Conservation (phyloP, 1,284 basidiomycete species). For the Cryptococcus hybrid region DNA sequence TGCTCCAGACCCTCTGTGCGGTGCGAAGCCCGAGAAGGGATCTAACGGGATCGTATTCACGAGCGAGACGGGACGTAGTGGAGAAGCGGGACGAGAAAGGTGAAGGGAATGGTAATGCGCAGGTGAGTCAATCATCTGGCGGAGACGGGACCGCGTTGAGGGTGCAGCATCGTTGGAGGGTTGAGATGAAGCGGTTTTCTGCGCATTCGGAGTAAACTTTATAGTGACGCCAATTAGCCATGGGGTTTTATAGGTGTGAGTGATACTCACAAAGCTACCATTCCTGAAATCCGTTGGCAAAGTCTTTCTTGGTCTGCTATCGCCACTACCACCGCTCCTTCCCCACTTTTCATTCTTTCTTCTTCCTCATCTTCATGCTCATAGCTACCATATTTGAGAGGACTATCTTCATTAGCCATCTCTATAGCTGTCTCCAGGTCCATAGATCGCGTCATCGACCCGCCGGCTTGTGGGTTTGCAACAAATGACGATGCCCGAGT, state of each 20-base stretch:
- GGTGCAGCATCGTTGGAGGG: conserved; percentile 3
- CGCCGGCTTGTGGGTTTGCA: background rate
- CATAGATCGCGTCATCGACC: background rate
- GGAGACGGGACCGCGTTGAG: conserved; percentile 14
- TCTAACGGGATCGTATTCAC: conserved; percentile 7
- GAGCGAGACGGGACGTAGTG: conserved; percentile 4
- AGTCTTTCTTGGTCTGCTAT: conserved; percentile 25
- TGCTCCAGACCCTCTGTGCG: conserved; percentile 13
- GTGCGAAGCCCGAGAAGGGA: conserved; percentile 2
- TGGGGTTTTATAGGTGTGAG: background rate
- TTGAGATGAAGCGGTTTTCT: background rate
- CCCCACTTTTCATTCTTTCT: conserved; percentile 20
- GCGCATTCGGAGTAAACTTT: conserved; percentile 31
- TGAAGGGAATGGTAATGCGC: conserved; percentile 6
- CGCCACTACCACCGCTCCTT: conserved; percentile 25
- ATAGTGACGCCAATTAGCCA: background rate
- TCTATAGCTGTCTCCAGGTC: background rate
- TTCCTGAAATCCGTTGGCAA: conserved; percentile 37
- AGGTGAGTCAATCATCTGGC: conserved; percentile 13
- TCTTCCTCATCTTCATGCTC: conserved; percentile 9
- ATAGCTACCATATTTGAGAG: background rate
- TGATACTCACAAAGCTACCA: conserved; percentile 27
- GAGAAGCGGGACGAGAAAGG: conserved; percentile 11
- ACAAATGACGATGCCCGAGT: background rate
- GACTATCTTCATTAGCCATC: background rate